Evolutionary conservation across 139 green algal genomes (phyloP).

Genomic region (Chlamydomonas schloesseri): DNA sequence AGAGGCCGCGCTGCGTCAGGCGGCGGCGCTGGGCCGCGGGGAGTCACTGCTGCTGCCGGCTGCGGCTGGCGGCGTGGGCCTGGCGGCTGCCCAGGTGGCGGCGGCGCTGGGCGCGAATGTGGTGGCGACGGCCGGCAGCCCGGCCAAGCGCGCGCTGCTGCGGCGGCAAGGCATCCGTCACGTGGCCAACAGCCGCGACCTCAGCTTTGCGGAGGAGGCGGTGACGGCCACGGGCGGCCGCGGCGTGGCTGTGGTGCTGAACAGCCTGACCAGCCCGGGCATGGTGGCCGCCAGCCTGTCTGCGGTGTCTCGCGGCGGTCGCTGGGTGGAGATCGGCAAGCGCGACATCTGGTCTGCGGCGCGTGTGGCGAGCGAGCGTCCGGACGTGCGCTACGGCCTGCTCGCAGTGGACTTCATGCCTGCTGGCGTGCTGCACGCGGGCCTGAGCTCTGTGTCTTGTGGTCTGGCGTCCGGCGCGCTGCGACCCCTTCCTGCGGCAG

Average conservation of each 20-base stretch:
- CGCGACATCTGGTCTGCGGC: conserved; percentile 83
- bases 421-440: conserved; percentile 50
- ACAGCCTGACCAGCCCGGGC: conserved; percentile 85
- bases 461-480: conserved; percentile 49
- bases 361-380: conserved; percentile 74
- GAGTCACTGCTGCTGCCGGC: conserved; percentile 81
- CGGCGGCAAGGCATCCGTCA: conserved; percentile 60
- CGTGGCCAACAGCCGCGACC: conserved; percentile 58
- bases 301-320: conserved; percentile 63
- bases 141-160: conserved; percentile 81
- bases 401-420: conserved; percentile 92
- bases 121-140: conserved; percentile 76
- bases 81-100: conserved; percentile 78
- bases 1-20: conserved; percentile 70
- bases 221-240: not conserved
- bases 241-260: conserved; percentile 78
- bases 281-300: conserved; percentile 76
- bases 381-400: conserved; percentile 81
- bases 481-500: conserved; percentile 49
- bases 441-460: conserved; percentile 50
- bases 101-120: conserved; percentile 51
- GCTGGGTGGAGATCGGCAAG: conserved; percentile 92
- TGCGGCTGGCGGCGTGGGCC: conserved; percentile 85
- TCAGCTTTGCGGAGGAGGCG: conserved; percentile 45
- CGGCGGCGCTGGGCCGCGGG: conserved; percentile 47